Percentiles rank a stretch among this genome's conserved stretches.
Evolutionary conservation across 2,329 filamentous ascomycete genomes (phyloP).

Genomic region (Cercospora nicotianae): DNA sequence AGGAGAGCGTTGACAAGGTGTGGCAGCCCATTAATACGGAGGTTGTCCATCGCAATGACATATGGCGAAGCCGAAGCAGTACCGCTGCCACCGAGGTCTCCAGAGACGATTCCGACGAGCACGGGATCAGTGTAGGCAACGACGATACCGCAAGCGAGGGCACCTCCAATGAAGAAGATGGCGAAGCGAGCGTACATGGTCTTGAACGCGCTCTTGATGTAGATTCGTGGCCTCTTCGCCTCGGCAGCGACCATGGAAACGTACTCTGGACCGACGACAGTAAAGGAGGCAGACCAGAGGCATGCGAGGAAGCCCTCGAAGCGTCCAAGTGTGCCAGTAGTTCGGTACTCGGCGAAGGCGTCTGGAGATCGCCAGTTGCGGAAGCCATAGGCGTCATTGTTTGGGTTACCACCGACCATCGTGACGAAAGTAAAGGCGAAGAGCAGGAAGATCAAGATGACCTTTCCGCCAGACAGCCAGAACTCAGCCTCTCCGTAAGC

Average conservation of each 20-base stretch:
- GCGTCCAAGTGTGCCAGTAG: conserved; percentile 34
- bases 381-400: conserved; percentile 45
- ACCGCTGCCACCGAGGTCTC: conserved; percentile 26
- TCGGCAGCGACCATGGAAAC: conserved; percentile 52
- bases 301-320: conserved; percentile 41
- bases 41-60: conserved; percentile 47
- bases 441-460: conserved; percentile 35
- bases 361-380: conserved; percentile 43
- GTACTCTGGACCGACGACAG: conserved; percentile 48
- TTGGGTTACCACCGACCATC: conserved; percentile 38
- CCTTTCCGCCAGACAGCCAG: conserved; percentile 56
- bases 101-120: conserved; percentile 32
- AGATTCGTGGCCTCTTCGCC: conserved; percentile 47
- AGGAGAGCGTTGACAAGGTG: conserved; percentile 39
- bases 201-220: conserved; percentile 53
- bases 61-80: conserved; percentile 36
- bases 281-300: conserved; percentile 42
- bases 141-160: conserved; percentile 49
- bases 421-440: conserved; percentile 38
- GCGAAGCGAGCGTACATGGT: conserved; percentile 52
- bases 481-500: conserved; percentile 49
- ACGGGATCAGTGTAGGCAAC: conserved; percentile 39
- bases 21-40: conserved; percentile 46
- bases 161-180: conserved; percentile 51
- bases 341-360: conserved; percentile 35